These are phyloP conservation scores for Blastomyces emzantsi DNA, from an alignment of 2,329 filamentous ascomycete species.

Conservation along the genomic window DNA sequence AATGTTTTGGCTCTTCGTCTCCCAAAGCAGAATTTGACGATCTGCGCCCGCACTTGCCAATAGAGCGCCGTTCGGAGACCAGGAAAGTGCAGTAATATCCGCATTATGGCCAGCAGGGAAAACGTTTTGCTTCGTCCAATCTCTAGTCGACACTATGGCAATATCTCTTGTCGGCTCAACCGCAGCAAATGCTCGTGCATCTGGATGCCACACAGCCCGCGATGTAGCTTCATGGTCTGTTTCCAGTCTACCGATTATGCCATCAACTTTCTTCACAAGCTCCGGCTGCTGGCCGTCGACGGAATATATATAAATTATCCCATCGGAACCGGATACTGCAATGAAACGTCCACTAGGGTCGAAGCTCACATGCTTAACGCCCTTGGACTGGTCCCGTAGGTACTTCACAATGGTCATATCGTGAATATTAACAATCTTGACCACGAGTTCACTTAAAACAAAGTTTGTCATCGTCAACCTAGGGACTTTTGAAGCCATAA, in stretches of 20 bases:
- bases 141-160: slow-evolving; percentile 74
- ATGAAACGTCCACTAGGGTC: slow-evolving; percentile 69
- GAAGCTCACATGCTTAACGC: slow-evolving; percentile 88
- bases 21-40: slow-evolving; percentile 59
- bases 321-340: slow-evolving; percentile 78
- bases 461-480: background rate
- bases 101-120: slow-evolving; percentile 74
- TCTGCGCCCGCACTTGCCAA: slow-evolving; percentile 55
- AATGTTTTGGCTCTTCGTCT: slow-evolving; percentile 75
- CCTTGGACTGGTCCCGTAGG: slow-evolving; percentile 71
- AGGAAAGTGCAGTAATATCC: slow-evolving; percentile 77
- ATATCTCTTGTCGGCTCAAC: slow-evolving; percentile 75
- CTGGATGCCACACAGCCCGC: slow-evolving; percentile 80
- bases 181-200: slow-evolving; percentile 81
- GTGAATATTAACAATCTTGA: slow-evolving; percentile 76
- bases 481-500: background rate
- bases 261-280: slow-evolving; percentile 74
- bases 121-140: slow-evolving; percentile 76
- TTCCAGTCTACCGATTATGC: slow-evolving; percentile 70
- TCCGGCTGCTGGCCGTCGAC: slow-evolving; percentile 68
- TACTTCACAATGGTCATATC: slow-evolving; percentile 69
- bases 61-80: slow-evolving; percentile 91
- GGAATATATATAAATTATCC: slow-evolving; percentile 83
- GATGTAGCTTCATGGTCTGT: slow-evolving; percentile 67
- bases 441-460: slow-evolving; percentile 60